Evolutionary conservation across 2,329 filamentous ascomycete species (phyloP).

Genomic region (Myriosclerotinia scirpicola): DNA sequence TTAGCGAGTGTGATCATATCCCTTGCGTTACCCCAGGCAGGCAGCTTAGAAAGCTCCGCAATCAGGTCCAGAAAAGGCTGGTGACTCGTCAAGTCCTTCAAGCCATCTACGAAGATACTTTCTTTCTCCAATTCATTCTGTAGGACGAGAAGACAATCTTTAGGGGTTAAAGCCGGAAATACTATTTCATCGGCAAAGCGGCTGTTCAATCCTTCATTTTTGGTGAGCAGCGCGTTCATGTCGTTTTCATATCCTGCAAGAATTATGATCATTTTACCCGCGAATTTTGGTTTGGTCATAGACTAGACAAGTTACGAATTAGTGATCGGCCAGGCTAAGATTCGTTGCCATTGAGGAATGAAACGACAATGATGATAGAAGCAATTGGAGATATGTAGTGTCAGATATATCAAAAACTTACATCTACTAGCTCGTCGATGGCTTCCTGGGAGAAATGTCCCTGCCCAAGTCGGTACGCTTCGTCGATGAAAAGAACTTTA

Average conservation of each 20-base stretch:
- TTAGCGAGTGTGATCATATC: conserved; percentile 52
- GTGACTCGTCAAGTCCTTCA: conserved; percentile 37
- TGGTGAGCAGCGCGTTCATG: conserved; percentile 52
- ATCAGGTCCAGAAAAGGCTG: conserved; percentile 39
- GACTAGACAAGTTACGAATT: conserved; percentile 21
- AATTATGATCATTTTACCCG: conserved; percentile 54
- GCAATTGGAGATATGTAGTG: too few species aligned
- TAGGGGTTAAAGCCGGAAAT: conserved; percentile 44
- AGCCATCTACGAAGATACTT: conserved; percentile 32
- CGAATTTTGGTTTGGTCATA: conserved; percentile 49
- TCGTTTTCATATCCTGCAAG: conserved; percentile 58
- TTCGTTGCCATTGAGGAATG: background rate
- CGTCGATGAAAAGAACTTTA: conserved; percentile 58
- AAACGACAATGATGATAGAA: too few species aligned
- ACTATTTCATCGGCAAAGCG: conserved; percentile 54
- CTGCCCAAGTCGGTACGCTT: conserved; percentile 56
- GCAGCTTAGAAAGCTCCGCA: conserved; percentile 42
- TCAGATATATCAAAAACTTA: background rate
- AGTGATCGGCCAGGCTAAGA: too few species aligned
- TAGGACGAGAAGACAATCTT: conserved; percentile 45
- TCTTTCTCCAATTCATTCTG: conserved; percentile 40
- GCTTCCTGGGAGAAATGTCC: conserved; percentile 58
- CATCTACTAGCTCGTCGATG: conserved; percentile 67
- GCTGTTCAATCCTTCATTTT: conserved; percentile 54
- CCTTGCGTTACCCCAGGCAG: conserved; percentile 53